Conservation (phyloP, 768 basidiomycete species). For the Termitomyces sp. region DNA sequence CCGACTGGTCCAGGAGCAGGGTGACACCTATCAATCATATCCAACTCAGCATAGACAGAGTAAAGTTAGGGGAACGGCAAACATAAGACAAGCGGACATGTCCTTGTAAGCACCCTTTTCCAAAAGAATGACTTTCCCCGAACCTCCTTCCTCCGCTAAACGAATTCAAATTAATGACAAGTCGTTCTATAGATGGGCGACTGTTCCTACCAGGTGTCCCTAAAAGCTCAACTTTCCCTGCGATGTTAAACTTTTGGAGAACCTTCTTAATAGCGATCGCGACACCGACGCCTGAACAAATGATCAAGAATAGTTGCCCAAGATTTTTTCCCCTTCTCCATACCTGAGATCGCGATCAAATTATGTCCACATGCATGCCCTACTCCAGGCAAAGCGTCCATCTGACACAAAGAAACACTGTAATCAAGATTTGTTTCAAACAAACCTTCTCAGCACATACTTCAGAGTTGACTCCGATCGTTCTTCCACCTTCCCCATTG, state of each 20-base stretch:
- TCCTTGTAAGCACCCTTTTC: slow-evolving; percentile 67
- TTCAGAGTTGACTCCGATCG: slow-evolving; percentile 78
- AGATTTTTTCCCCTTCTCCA: neutral
- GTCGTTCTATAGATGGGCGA: neutral
- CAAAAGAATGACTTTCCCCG: slow-evolving; percentile 66
- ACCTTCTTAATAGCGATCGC: slow-evolving; percentile 64
- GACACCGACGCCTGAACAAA: slow-evolving; percentile 53
- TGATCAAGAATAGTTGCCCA: neutral
- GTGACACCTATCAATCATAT: slow-evolving; percentile 54
- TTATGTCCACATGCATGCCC: slow-evolving; percentile 83
- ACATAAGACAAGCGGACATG: slow-evolving; percentile 79
- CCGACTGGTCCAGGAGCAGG: slow-evolving; percentile 73
- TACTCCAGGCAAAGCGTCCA: slow-evolving; percentile 57
- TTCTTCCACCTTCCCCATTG: slow-evolving; percentile 60
- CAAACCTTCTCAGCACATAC: slow-evolving; percentile 25
- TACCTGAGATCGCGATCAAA: slow-evolving; percentile 65
- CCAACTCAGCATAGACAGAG: neutral
- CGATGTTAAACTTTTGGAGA: slow-evolving; percentile 53
- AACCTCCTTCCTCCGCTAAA: slow-evolving; percentile 73
- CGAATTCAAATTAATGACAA: neutral
- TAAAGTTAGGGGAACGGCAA: slow-evolving; percentile 7
- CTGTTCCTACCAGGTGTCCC: slow-evolving; percentile 64
- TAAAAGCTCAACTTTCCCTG: slow-evolving; percentile 64
- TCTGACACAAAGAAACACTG: slow-evolving; percentile 22
- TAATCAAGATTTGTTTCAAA: neutral